phyloP scores from a whole-genome alignment of 495 filamentous ascomycete genomes.

The Penicillium psychrofluorescens region DNA sequence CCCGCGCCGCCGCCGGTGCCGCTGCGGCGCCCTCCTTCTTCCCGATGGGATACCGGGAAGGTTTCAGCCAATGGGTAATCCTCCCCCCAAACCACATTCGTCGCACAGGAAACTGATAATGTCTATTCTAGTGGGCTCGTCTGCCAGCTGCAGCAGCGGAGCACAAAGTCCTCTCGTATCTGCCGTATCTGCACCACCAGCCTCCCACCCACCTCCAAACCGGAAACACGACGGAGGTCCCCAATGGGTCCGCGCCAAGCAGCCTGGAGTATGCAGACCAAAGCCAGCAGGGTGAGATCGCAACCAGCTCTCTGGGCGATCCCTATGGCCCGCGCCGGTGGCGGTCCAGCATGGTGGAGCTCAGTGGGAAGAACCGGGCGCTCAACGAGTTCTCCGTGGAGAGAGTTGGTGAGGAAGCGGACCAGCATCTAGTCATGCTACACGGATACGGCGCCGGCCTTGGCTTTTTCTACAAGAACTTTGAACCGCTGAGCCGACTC shows the following conservation, averaged over 20 bases:
- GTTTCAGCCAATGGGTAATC: conserved; percentile 80
- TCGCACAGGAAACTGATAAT: conserved; percentile 1
- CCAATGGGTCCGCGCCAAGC: conserved; percentile 30
- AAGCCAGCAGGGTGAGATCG: conserved; percentile 30
- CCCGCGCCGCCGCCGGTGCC: conserved; percentile 32
- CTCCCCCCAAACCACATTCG: not conserved
- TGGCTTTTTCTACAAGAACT: conserved; percentile 97
- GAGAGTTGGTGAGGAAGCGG: conserved; percentile 64
- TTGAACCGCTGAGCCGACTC: conserved; percentile 71
- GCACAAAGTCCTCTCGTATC: conserved; percentile 78
- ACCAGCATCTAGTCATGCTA: conserved; percentile 89
- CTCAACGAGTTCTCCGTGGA: conserved; percentile 93
- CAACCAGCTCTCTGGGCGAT: conserved; percentile 52
- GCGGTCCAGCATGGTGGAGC: conserved; percentile 74
- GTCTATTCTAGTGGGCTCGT: conserved; percentile 62
- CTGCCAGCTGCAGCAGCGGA: conserved; percentile 78
- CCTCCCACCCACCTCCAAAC: conserved; percentile 65
- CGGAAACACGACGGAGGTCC: conserved; percentile 39
- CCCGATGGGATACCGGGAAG: conserved; percentile 85
- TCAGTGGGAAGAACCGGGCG: conserved; percentile 77
- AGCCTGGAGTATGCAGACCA: conserved; percentile 33
- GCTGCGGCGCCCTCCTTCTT: conserved; percentile 48
- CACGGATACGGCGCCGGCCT: conserved; percentile 95
- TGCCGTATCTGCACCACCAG: conserved; percentile 75
- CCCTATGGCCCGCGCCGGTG: conserved; percentile 82